Conservation (phyloP, 108 stramenopile species). For the Nitzschia sp. region DNA sequence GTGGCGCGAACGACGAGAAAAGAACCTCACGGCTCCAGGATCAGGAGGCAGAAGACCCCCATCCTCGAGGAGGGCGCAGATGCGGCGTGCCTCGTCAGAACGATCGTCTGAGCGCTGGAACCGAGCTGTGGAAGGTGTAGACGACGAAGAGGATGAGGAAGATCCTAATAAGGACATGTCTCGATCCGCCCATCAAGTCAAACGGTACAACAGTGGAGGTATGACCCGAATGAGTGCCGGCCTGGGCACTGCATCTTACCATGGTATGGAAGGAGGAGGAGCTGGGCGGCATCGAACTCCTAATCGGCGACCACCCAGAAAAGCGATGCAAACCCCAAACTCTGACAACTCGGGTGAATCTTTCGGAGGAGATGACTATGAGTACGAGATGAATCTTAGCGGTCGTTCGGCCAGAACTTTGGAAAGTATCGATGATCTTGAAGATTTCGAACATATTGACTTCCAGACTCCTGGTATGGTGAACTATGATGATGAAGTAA, state of each 20-base stretch:
- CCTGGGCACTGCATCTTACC: conserved; percentile 18
- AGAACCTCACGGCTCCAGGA: conserved; percentile 3
- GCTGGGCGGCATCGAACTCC: conserved; percentile 5
- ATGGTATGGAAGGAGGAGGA: conserved; percentile 18
- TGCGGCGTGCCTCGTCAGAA: conserved; percentile 18
- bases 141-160: conserved; percentile 8
- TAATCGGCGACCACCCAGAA: conserved; percentile 23
- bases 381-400: conserved; percentile 20
- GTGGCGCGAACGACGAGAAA: background rate
- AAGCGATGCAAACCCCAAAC: conserved; percentile 4
- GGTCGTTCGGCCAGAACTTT: conserved; percentile 6
- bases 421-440: conserved; percentile 38
- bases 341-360: conserved; percentile 9
- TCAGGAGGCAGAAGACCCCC: conserved; percentile 12
- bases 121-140: conserved; percentile 15
- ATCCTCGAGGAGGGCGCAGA: background rate
- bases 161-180: conserved; percentile 20
- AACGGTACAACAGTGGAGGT: conserved; percentile 24
- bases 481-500: conserved; percentile 36
- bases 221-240: background rate
- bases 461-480: conserved; percentile 40
- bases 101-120: conserved; percentile 14
- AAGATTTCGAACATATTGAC: conserved; percentile 29
- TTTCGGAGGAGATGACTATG: conserved; percentile 19
- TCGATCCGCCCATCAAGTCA: conserved; percentile 17